These are phyloP conservation scores for Ascochyta pisi DNA, from an alignment of 2,329 filamentous ascomycete genomes.

Conservation along the genomic window DNA sequence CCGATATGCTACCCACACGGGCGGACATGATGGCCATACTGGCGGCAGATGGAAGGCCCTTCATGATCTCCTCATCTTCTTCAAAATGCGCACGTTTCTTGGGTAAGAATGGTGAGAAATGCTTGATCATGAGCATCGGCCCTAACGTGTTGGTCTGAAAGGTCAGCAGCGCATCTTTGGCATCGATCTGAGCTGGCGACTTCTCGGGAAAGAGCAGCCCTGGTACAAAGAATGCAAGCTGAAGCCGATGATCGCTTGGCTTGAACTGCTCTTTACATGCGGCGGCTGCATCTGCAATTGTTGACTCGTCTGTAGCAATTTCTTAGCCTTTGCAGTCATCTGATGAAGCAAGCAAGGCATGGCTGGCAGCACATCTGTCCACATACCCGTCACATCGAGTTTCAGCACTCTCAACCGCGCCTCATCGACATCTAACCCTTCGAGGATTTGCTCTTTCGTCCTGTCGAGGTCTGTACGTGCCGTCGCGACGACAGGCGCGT, in stretches of 20 bases:
- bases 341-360: too few species aligned
- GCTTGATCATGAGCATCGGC: constrained; percentile 77
- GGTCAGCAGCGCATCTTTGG: constrained; percentile 68
- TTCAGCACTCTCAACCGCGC: constrained; percentile 59
- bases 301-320: constrained; percentile 62
- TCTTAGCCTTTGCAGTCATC: too few species aligned
- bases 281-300: constrained; percentile 64
- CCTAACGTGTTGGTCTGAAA: constrained; percentile 77
- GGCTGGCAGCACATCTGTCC: neutral
- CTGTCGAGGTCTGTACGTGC: constrained; percentile 61
- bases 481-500: constrained; percentile 66
- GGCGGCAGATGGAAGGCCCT: constrained; percentile 58
- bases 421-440: constrained; percentile 56
- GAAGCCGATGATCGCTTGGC: constrained; percentile 60
- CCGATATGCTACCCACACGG: constrained; percentile 74
- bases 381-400: constrained; percentile 64
- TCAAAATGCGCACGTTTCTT: constrained; percentile 50
- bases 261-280: constrained; percentile 63
- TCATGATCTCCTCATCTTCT: constrained; percentile 21
- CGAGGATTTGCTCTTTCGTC: constrained; percentile 58
- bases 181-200: constrained; percentile 69
- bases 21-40: constrained; percentile 79
- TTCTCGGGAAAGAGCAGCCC: constrained; percentile 78
- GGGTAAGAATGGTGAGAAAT: constrained; percentile 74
- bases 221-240: constrained; percentile 72